Percentiles rank a stretch among this genome's conserved stretches.
phyloP scores from a whole-genome alignment of 352 stramenopile genomes.

The Phytophthora sp. region DNA sequence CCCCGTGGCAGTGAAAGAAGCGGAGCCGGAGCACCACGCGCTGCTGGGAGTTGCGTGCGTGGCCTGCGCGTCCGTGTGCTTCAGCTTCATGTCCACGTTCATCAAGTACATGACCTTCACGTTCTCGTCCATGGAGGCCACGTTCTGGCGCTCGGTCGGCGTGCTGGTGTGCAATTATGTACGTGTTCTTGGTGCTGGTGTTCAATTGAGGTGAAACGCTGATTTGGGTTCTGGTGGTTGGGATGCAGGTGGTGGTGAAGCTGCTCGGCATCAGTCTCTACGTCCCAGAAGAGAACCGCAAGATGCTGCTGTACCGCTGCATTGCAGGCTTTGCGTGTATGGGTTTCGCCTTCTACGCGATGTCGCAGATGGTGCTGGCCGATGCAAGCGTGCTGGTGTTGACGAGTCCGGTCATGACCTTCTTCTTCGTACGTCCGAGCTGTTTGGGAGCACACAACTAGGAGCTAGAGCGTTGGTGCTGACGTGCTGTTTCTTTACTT shows the following conservation, averaged over 20 bases:
- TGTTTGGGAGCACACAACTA: neutral
- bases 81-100: conserved; percentile 80
- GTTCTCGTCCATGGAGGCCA: conserved; percentile 77
- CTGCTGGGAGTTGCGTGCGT: conserved; percentile 65
- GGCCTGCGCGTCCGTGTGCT: conserved; percentile 68
- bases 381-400: conserved; percentile 73
- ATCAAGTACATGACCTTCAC: conserved; percentile 76
- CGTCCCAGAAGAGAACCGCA: conserved; percentile 41
- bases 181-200: conserved; percentile 17
- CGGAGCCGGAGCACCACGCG: conserved; percentile 37
- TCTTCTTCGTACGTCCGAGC: conserved; percentile 25
- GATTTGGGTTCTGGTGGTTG: neutral
- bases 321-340: conserved; percentile 68
- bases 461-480: neutral
- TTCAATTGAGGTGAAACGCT: too few species aligned
- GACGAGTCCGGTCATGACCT: conserved; percentile 34
- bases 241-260: conserved; percentile 9
- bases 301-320: conserved; percentile 63
- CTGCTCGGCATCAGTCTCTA: conserved; percentile 35
- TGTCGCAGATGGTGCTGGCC: conserved; percentile 78
- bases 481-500: neutral
- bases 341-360: conserved; percentile 70
- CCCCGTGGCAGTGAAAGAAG: neutral
- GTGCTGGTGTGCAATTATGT: conserved; percentile 70
- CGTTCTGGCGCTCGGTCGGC: conserved; percentile 72